Percentiles rank a stretch among this genome's conserved stretches.
Evolutionary conservation across 2,329 filamentous ascomycete genomes (phyloP).

Genomic region (Aspergillus pseudoviridinutans): DNA sequence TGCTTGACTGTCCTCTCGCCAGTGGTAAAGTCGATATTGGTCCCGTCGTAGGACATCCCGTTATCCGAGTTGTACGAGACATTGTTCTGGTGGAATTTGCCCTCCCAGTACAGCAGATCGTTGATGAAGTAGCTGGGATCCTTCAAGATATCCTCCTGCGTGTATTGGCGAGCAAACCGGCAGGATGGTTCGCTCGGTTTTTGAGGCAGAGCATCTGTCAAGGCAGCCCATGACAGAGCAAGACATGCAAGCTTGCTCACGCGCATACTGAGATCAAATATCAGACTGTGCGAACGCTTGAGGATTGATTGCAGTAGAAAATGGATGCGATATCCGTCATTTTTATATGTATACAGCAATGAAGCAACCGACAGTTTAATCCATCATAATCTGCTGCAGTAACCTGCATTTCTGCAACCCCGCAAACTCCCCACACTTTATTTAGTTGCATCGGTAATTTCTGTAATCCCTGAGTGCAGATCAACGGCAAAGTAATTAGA

Average conservation of each 20-base stretch:
- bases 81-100: constrained; percentile 42
- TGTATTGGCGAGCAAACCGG: not conserved
- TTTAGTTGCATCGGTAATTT: not conserved
- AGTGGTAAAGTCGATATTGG: constrained; percentile 30
- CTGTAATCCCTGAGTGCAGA: not conserved
- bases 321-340: not conserved
- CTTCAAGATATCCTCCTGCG: not conserved
- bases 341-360: not conserved
- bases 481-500: not conserved
- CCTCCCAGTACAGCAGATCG: constrained; percentile 44
- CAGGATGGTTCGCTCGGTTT: not conserved
- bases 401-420: not conserved
- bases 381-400: not conserved
- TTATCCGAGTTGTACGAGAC: constrained; percentile 41
- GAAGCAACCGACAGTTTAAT: not conserved
- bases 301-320: not conserved
- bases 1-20: constrained; percentile 8
- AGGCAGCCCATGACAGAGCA: not conserved
- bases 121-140: constrained; percentile 12
- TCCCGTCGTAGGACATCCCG: constrained; percentile 38
- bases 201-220: not conserved
- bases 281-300: not conserved
- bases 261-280: not conserved
- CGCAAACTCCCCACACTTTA: not conserved
- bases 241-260: not conserved